These are phyloP conservation scores for Fusarium sp. DNA, from an alignment of 2,329 filamentous ascomycete species.

Conservation along the genomic window DNA sequence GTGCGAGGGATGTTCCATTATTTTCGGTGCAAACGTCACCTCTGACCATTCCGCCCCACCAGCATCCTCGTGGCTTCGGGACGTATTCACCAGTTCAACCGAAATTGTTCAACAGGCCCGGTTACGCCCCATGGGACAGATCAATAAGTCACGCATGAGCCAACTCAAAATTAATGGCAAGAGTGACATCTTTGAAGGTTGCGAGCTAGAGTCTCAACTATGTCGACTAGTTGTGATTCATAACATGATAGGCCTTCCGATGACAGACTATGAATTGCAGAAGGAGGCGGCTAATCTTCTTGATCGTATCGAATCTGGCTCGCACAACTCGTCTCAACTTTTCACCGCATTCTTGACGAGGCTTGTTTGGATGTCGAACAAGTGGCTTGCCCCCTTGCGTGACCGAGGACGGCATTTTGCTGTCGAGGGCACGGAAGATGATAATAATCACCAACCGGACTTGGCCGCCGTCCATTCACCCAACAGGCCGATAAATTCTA, in stretches of 20 bases:
- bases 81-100: slow-evolving; percentile 27
- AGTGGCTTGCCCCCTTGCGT: slow-evolving; percentile 23
- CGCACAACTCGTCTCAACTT: neutral
- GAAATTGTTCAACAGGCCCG: slow-evolving; percentile 29
- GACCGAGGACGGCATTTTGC: neutral
- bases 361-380: slow-evolving; percentile 3
- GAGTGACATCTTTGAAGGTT: slow-evolving; percentile 38
- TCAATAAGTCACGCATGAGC: slow-evolving; percentile 29
- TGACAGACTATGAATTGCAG: slow-evolving; percentile 32
- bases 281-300: slow-evolving; percentile 32
- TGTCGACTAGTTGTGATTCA: slow-evolving; percentile 8
- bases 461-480: neutral
- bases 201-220: slow-evolving; percentile 33
- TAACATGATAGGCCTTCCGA: neutral
- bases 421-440: neutral
- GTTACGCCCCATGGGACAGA: slow-evolving; percentile 33
- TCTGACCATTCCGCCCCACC: neutral
- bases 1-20: neutral
- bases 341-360: slow-evolving; percentile 6
- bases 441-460: neutral
- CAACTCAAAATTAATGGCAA: slow-evolving; percentile 41
- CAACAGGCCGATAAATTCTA: neutral
- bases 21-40: neutral
- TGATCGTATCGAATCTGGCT: neutral
- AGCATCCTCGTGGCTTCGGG: neutral